Evolutionary conservation across 192 early-diverging fungal species (phyloP).

Genomic region (Coemansia sp.): DNA sequence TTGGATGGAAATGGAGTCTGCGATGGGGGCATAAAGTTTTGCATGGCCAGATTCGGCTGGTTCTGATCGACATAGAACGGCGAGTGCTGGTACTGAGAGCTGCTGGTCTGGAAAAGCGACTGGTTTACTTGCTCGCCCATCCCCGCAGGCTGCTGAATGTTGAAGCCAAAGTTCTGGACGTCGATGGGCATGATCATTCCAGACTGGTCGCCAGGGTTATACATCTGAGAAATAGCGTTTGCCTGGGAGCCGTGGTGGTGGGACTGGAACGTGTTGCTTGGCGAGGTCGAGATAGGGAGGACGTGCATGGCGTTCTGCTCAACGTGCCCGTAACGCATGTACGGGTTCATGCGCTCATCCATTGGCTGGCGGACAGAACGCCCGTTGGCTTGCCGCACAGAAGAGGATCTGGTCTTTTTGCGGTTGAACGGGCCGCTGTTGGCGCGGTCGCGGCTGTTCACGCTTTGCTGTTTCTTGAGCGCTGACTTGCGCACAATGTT

Average conservation of each 20-base stretch:
- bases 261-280: constrained; percentile 15
- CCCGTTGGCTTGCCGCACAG: constrained; percentile 20
- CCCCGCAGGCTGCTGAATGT: constrained; percentile 11
- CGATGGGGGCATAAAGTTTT: constrained; percentile 26
- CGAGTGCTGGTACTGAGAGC: constrained; percentile 16
- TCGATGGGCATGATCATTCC: constrained; percentile 33
- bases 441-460: constrained; percentile 18
- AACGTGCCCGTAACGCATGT: constrained; percentile 16
- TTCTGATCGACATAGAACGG: constrained; percentile 33
- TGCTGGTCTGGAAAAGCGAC: constrained; percentile 17
- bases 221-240: constrained; percentile 9
- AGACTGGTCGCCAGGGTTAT: constrained; percentile 16
- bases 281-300: constrained; percentile 28
- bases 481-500: constrained; percentile 50
- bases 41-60: constrained; percentile 16
- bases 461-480: constrained; percentile 35
- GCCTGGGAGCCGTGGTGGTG: constrained; percentile 25
- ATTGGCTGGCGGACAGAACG: constrained; percentile 31
- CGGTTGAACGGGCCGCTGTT: constrained; percentile 11
- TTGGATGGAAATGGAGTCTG: constrained; percentile 12
- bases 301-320: constrained; percentile 15
- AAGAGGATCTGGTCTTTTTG: constrained; percentile 32
- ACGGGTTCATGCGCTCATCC: constrained; percentile 39
- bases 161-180: constrained; percentile 26
- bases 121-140: constrained; percentile 24